phyloP scores from a whole-genome alignment of 2,329 filamentous ascomycete genomes.

The Chaetomiaceae sp. region DNA sequence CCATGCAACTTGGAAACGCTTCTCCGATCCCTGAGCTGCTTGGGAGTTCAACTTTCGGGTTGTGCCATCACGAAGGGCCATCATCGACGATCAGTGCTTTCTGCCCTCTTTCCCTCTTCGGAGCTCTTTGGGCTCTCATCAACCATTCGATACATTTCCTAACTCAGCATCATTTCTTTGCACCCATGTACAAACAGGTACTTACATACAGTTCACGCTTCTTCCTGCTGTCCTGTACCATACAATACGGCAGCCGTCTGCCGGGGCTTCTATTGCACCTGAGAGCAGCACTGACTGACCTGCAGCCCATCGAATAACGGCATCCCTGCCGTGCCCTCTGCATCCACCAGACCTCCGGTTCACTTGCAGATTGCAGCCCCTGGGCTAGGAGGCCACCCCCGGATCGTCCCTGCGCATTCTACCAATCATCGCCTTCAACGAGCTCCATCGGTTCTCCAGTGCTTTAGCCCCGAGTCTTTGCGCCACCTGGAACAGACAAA shows the following conservation, averaged over 20 bases:
- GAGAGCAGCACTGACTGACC: neutral
- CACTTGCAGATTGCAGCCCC: constrained; percentile 1
- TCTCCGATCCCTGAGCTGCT: too few relatives aligned
- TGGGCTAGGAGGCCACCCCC: constrained; percentile 3
- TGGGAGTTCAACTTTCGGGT: neutral
- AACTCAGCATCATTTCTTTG: too few relatives aligned
- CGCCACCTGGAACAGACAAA: constrained; percentile 21
- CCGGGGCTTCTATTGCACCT: neutral
- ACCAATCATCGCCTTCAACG: constrained; percentile 22
- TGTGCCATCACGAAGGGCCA: too few relatives aligned
- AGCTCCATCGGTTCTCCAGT: constrained; percentile 18
- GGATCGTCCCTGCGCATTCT: constrained; percentile 17
- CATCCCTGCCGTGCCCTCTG: neutral
- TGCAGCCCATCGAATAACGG: neutral
- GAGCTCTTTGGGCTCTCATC: too few relatives aligned
- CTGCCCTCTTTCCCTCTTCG: too few relatives aligned
- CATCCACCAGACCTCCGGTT: neutral
- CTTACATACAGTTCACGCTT: too few relatives aligned
- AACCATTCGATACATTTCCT: too few relatives aligned
- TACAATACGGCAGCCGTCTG: too few relatives aligned
- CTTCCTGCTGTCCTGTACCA: too few relatives aligned
- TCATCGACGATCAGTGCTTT: too few relatives aligned
- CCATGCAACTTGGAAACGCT: too few relatives aligned
- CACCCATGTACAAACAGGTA: too few relatives aligned
- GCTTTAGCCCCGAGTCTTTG: constrained; percentile 24